Evolutionary conservation across 805 yeast species (phyloP).

Genomic region (Metschnikowia drakensbergensis): DNA sequence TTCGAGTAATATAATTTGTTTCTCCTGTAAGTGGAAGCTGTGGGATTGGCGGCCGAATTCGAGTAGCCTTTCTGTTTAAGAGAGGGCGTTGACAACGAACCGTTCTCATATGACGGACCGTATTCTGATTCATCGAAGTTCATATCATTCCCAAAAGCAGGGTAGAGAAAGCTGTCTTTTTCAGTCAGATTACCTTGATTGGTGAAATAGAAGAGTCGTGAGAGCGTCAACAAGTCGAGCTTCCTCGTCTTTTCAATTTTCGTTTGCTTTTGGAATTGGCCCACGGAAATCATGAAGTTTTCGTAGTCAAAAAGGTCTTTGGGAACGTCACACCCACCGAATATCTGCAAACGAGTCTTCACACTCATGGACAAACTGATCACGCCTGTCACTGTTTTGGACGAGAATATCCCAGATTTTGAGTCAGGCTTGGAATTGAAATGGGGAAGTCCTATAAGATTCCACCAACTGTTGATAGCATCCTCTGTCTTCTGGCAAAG

Average conservation of each 20-base stretch:
- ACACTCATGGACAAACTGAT: conserved; percentile 73
- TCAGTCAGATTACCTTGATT: conserved; percentile 30
- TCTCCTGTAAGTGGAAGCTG: conserved; percentile 20
- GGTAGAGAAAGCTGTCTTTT: conserved; percentile 12
- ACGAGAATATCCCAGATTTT: conserved; percentile 54
- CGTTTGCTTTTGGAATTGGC: conserved; percentile 73
- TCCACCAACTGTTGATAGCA: conserved; percentile 83
- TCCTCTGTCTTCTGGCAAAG: conserved; percentile 72
- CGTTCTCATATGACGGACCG: not conserved
- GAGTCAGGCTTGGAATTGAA: conserved; percentile 40
- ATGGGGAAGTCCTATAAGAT: conserved; percentile 54
- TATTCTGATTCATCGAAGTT: conserved; percentile 11
- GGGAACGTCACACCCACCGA: conserved; percentile 49
- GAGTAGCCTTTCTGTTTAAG: not conserved
- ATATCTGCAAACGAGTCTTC: conserved; percentile 50
- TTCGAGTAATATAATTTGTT: conserved; percentile 35
- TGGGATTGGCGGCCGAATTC: conserved; percentile 3
- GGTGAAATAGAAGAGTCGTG: conserved; percentile 32
- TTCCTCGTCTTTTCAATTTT: conserved; percentile 48
- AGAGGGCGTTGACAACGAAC: not conserved
- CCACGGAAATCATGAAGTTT: conserved; percentile 61
- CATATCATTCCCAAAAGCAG: conserved; percentile 12
- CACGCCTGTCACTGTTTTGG: conserved; percentile 72
- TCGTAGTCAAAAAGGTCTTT: conserved; percentile 83
- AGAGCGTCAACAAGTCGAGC: conserved; percentile 55